phyloP scores from a whole-genome alignment of 495 filamentous ascomycete genomes.

The Podospora conica region DNA sequence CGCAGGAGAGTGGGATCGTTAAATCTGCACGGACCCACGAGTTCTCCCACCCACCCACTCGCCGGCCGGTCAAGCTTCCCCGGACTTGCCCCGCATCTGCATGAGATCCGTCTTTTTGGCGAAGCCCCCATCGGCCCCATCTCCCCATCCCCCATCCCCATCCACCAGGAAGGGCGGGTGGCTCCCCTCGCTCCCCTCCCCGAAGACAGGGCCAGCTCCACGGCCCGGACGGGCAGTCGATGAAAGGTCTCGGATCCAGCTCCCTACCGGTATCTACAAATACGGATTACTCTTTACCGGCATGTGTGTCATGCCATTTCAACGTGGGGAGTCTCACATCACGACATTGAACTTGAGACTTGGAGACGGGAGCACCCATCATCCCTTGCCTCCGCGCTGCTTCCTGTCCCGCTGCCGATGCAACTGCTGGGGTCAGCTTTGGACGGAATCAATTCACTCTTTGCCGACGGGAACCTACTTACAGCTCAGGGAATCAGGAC shows the following conservation, averaged over 20 bases:
- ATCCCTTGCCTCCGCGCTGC: not conserved
- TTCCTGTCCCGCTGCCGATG: not conserved
- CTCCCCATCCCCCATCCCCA: too few species aligned
- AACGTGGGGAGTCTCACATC: not conserved
- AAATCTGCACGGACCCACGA: too few species aligned
- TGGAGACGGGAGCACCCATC: not conserved
- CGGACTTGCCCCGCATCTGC: conserved; percentile 7
- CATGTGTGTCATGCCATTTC: not conserved
- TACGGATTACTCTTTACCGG: not conserved
- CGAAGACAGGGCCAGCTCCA: not conserved
- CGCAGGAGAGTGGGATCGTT: too few species aligned
- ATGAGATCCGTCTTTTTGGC: conserved; percentile 1
- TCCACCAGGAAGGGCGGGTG: not conserved
- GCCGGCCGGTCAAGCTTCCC: not conserved
- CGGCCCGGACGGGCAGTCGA: not conserved
- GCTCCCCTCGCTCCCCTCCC: not conserved
- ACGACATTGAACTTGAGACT: not conserved
- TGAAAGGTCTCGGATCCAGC: not conserved
- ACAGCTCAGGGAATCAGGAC: not conserved
- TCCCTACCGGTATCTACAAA: not conserved
- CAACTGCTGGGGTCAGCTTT: not conserved
- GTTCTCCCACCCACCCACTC: too few species aligned
- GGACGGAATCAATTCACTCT: too few species aligned
- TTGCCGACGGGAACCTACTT: too few species aligned
- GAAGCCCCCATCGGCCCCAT: not conserved